Evolutionary conservation across 1,284 basidiomycete genomes (phyloP), one percentile per base, ranked within the genome.

Genomic region (Grifola frondosa): DNA sequence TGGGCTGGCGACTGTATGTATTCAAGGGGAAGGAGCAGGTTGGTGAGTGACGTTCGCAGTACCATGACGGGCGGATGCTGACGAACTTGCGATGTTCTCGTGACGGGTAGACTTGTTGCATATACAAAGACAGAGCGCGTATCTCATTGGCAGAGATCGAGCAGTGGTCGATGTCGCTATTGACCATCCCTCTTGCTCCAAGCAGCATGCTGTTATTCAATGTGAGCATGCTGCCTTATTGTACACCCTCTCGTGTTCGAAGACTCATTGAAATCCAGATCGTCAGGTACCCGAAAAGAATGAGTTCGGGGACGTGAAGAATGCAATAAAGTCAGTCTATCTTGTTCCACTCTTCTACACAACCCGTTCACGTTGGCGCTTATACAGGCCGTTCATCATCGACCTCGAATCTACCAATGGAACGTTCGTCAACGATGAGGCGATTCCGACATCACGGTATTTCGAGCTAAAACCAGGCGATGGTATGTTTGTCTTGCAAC

Each of bases 321-420:
- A 79, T 9, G 68, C 76, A 2, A 77, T 92, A 39, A 97, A 97
- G 93, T 74, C 17, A 29, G 40, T 38, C 37, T 32, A 34, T 37
- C 20, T 9, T 44, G 34, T 37, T 42, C 23, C 30, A 28, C 32
- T 4, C 36, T 43, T 35, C n/a, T 30, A 21, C 19, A n/a, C 34
- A 4, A 25, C 26, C 2, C 9, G 17, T 40, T 16, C 25, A 23
- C 10, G 16, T 26, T n/a, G 39, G 6, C 30, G 28, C 11, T 26
- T 7, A 13, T 13, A 28, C 53, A 92, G 94, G 60, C 94, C 97
- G 2, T 97, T 92, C 63, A 80, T 97, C 39, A 95, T 97, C 50
- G 96, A 99, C 65, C 80, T 99, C 7, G 96, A 99, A 53, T 96
- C 92, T 9, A 97, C 96, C 2, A 99, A 99, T 60, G 87, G 91